Evolutionary conservation across 108 stramenopile genomes (phyloP), one percentile per base, ranked within the genome.

Genomic region (Aurantiochytrium sp.): DNA sequence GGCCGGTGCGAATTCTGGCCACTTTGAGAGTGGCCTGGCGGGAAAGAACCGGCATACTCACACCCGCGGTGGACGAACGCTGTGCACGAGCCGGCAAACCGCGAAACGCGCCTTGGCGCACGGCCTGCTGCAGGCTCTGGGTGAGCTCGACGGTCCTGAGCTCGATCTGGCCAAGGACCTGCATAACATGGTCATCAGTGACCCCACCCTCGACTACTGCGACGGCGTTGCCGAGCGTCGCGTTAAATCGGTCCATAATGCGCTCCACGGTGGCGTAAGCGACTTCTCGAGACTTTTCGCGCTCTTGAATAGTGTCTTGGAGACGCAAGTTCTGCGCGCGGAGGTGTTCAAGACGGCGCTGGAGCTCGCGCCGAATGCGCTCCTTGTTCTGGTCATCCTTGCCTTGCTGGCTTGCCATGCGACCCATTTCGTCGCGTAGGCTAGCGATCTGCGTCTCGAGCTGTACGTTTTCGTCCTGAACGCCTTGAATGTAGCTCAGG

Each of bases 381-480:
- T 81, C 73, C 45, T 81, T 81, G 32, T 81, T 81, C 2, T 27
- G 39, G 45, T 81, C 73, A 12, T 81, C 42, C 24, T 81, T 81
- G 73, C 73, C 73, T 24, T 81, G 73, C 73, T 81, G 24, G 3
- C 27, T 48, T 12, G 73, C 17, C 10, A 48, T 6, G n/a, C 45
- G 21, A 27, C 73, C 45, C 42, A 81, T 48, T 30, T 81, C 73
- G n/a, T 48, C 42, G 24, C 30, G 21, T 39, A 48, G n/a, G n/a
- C 12, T 48, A 6, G n/a, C 30, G 42, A 81, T 41, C 2, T 81
- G 36, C 0, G 73, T 27, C 24, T 81, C 73, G 1, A 81, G n/a
- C 1, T 81, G 21, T 0, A 27, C 50, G 2, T 41, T 48, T 30
- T 81, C 73, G 45, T 81, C 73, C 1, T 81, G 73, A 41, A 81